phyloP scores from a whole-genome alignment of 192 early-diverging fungal genomes.

The Coemansia pectinata region DNA sequence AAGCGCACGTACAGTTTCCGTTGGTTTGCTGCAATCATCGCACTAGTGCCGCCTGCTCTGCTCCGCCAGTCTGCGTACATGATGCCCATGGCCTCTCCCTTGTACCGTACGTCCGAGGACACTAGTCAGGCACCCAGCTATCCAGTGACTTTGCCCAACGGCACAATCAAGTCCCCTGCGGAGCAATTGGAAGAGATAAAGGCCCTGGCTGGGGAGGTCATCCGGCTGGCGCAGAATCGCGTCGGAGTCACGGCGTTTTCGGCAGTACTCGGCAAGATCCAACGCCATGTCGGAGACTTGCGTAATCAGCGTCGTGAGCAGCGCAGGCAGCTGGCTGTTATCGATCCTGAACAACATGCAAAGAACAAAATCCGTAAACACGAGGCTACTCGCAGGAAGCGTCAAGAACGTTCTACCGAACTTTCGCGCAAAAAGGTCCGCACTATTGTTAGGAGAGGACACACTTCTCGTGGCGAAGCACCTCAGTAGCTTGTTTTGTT shows the following conservation, averaged over 20 bases:
- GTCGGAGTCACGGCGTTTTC: conserved; percentile 76
- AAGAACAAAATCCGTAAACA: conserved; percentile 71
- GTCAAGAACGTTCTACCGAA: conserved; percentile 72
- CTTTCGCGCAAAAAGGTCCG: conserved; percentile 59
- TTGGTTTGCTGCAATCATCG: conserved; percentile 86
- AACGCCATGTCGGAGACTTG: conserved; percentile 61
- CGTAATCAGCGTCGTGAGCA: conserved; percentile 66
- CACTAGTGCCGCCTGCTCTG: conserved; percentile 60
- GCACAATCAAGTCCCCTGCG: conserved; percentile 20
- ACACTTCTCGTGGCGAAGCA: background rate
- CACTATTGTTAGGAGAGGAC: conserved; percentile 20
- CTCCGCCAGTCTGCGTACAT: conserved; percentile 64
- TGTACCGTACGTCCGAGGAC: conserved; percentile 81
- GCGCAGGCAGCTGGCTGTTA: conserved; percentile 58
- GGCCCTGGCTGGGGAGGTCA: conserved; percentile 75
- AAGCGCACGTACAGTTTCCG: conserved; percentile 84
- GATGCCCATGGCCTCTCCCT: conserved; percentile 68
- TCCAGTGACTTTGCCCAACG: conserved; percentile 4
- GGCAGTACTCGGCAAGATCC: conserved; percentile 64
- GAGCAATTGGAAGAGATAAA: conserved; percentile 67
- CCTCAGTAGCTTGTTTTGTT: background rate
- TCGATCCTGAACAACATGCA: conserved; percentile 74
- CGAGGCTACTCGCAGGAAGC: conserved; percentile 65
- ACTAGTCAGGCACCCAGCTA: conserved; percentile 19
- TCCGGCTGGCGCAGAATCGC: conserved; percentile 71